A percentile compares a stretch with the other conserved stretches of the same genome.
phyloP scores from a whole-genome alignment of 345 rosid species.

The Rhodamnia rubescens region DNA sequence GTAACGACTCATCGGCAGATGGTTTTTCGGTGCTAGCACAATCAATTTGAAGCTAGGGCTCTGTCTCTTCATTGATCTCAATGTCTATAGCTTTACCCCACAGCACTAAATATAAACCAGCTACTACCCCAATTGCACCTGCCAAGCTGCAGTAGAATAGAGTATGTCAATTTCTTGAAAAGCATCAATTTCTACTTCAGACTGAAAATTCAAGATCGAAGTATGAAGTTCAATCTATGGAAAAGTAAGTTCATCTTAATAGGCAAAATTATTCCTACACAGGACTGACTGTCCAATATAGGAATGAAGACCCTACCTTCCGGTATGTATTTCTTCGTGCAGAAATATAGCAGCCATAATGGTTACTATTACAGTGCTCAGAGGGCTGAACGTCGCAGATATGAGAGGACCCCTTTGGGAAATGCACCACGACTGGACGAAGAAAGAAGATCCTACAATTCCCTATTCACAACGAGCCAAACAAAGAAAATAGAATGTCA shows the following conservation, averaged over 20 bases:
- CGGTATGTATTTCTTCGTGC: conserved; percentile 37
- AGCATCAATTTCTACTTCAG: background rate
- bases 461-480: conserved; percentile 19
- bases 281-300: background rate
- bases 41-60: background rate
- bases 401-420: conserved; percentile 49
- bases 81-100: conserved; percentile 25
- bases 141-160: conserved; percentile 4
- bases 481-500: background rate
- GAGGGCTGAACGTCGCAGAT: conserved; percentile 57
- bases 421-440: conserved; percentile 68
- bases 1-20: background rate
- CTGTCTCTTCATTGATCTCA: background rate
- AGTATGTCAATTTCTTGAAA: background rate
- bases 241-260: background rate
- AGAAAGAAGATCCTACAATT: conserved; percentile 29
- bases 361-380: conserved; percentile 48
- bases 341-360: conserved; percentile 40
- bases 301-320: conserved; percentile 19
- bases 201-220: background rate
- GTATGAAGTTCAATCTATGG: background rate
- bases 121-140: conserved; percentile 11
- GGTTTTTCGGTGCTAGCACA: background rate
- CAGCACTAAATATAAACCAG: conserved; percentile 13
- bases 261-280: background rate